Conservation (phyloP, 1,284 basidiomycete genomes). For the Ceratobasidium papillatum region DNA sequence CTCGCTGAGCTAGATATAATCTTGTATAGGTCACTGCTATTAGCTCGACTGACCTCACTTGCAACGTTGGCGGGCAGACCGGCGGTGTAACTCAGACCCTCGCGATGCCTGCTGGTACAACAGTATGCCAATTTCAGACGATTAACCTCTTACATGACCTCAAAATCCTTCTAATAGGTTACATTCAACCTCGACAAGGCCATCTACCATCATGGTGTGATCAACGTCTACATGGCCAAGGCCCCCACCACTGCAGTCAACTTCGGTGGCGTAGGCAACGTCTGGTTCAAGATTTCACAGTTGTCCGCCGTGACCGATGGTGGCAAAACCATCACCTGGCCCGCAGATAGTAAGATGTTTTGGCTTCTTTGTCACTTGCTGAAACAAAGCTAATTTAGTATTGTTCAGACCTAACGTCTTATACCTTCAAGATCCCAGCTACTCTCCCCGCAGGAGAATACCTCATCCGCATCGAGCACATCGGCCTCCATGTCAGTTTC, state of each 20-base stretch:
- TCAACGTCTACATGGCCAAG: conserved; percentile 56
- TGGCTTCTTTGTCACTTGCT: neutral
- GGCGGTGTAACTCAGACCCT: conserved; percentile 54
- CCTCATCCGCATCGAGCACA: neutral
- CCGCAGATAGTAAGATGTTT: conserved; percentile 52
- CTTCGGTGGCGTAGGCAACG: conserved; percentile 55
- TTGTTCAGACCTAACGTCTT: neutral
- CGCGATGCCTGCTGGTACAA: conserved; percentile 56
- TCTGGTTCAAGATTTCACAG: conserved; percentile 63
- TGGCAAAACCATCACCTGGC: conserved; percentile 52
- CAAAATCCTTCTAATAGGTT: conserved; percentile 37
- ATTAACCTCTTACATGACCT: conserved; percentile 46
- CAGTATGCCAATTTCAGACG: conserved; percentile 51
- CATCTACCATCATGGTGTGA: conserved; percentile 55
- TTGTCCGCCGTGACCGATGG: conserved; percentile 52
- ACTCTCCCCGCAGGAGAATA: neutral
- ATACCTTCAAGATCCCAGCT: neutral
- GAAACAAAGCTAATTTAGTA: too few species aligned
- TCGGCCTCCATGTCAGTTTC: neutral
- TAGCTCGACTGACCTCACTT: conserved; percentile 57
- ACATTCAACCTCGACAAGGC: conserved; percentile 49
- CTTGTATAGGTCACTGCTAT: too few species aligned
- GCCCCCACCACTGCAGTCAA: conserved; percentile 56
- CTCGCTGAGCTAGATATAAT: too few species aligned
- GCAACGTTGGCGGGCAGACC: conserved; percentile 54